Evolutionary conservation across 768 basidiomycete genomes (phyloP).

Genomic region (Mycena capillaripes): DNA sequence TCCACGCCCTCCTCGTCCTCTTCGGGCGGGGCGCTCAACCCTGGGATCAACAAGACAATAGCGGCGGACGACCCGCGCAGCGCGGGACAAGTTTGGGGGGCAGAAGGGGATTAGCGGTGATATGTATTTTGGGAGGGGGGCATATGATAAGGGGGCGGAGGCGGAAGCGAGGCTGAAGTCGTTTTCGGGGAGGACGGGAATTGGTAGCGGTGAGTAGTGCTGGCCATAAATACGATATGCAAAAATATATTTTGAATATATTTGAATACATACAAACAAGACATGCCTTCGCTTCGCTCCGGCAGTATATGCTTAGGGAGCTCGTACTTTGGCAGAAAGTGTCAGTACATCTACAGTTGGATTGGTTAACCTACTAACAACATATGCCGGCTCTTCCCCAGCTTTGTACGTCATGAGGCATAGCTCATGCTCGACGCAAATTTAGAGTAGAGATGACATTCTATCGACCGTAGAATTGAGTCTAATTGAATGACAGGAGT

Average conservation of each 20-base stretch:
- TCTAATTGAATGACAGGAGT: too few species aligned
- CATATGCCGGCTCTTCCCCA: too few species aligned
- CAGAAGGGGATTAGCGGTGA: conserved; percentile 99
- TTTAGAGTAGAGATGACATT: too few species aligned
- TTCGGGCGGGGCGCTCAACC: conserved; percentile 21
- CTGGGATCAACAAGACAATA: conserved; percentile 24
- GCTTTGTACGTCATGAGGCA: too few species aligned
- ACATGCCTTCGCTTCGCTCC: background rate
- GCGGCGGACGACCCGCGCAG: conserved; percentile 68
- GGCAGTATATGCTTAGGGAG: background rate
- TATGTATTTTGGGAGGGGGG: conserved; percentile 95
- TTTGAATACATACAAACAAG: too few species aligned
- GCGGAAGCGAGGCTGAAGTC: conserved; percentile 85
- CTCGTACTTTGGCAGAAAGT: background rate
- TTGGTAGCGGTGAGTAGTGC: conserved; percentile 97
- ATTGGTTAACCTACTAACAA: too few species aligned
- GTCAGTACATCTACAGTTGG: background rate
- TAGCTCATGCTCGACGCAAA: too few species aligned
- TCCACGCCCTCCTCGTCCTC: too few species aligned
- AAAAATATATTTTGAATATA: too few species aligned
- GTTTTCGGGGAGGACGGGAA: conserved; percentile 93
- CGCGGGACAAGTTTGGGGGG: conserved; percentile 85
- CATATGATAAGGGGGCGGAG: conserved; percentile 87
- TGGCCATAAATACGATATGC: too few species aligned
- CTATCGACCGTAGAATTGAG: too few species aligned